Conservation (phyloP, 768 basidiomycete species). For the Lentinula detonsa region DNA sequence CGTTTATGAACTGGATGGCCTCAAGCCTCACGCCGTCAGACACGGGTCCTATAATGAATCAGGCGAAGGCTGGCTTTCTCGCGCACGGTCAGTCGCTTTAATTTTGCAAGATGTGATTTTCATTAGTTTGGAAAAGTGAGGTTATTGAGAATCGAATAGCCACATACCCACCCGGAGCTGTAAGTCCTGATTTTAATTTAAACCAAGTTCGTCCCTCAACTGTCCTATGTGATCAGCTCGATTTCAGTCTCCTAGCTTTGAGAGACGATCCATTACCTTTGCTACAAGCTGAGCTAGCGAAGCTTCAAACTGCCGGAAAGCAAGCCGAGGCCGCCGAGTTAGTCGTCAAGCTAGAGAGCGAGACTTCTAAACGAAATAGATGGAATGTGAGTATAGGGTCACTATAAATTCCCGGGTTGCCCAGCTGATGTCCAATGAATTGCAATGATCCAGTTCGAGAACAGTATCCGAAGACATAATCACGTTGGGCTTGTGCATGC, state of each 20-base stretch:
- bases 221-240: constrained; percentile 46
- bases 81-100: constrained; percentile 56
- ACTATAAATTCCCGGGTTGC: background rate
- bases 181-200: constrained; percentile 33
- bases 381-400: constrained; percentile 63
- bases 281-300: constrained; percentile 54
- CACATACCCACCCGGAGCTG: constrained; percentile 85
- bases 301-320: constrained; percentile 36
- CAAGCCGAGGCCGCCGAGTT: constrained; percentile 44
- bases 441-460: constrained; percentile 60
- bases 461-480: constrained; percentile 81
- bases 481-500: constrained; percentile 79
- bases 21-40: constrained; percentile 71
- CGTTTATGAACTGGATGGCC: constrained; percentile 91
- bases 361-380: constrained; percentile 68
- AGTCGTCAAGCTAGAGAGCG: constrained; percentile 51
- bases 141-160: constrained; percentile 85
- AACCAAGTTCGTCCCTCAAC: constrained; percentile 3
- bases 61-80: constrained; percentile 79
- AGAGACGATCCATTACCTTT: constrained; percentile 74
- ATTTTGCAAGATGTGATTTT: background rate
- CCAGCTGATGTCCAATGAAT: background rate
- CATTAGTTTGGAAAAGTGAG: constrained; percentile 36
- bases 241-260: constrained; percentile 89
- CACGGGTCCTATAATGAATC: constrained; percentile 69